Conservation (phyloP, 805 yeast species). For the Lipomyces starkeyi region DNA sequence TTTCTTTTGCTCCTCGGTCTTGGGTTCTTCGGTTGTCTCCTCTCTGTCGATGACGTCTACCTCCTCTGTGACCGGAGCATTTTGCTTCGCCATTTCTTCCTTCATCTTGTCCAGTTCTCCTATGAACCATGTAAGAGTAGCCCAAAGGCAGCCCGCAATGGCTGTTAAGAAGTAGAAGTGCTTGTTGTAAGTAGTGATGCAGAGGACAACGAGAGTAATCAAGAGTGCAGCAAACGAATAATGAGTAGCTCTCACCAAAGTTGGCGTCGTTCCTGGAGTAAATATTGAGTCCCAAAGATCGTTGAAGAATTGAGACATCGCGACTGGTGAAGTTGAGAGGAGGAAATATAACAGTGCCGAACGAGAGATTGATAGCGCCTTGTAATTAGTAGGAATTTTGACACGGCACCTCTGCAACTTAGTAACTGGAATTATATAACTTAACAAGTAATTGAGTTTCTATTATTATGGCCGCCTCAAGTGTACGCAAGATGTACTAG, state of each 20-base stretch:
- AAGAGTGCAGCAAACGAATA: conserved; percentile 72
- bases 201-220: conserved; percentile 61
- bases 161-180: conserved; percentile 66
- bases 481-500: no score
- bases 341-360: background rate
- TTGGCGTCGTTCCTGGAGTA: conserved; percentile 92
- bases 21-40: conserved; percentile 27
- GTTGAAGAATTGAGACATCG: conserved; percentile 47
- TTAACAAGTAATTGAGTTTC: background rate
- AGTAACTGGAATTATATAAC: background rate
- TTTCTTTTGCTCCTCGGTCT: conserved; percentile 25
- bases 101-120: conserved; percentile 35
- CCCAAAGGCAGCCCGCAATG: conserved; percentile 73
- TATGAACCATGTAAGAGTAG: conserved; percentile 76
- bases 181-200: conserved; percentile 63
- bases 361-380: background rate
- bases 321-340: background rate
- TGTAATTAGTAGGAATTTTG: no score
- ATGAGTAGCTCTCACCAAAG: conserved; percentile 87
- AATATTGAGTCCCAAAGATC: conserved; percentile 91
- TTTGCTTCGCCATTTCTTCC: conserved; percentile 36
- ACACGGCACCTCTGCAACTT: background rate
- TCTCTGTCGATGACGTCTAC: conserved; percentile 18
- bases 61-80: conserved; percentile 39
- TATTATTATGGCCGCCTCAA: no score